A percentile compares a stretch with the other conserved stretches of the same genome.
Evolutionary conservation across 2,329 filamentous ascomycete genomes (phyloP).

Genomic region (Monilinia aucupariae): DNA sequence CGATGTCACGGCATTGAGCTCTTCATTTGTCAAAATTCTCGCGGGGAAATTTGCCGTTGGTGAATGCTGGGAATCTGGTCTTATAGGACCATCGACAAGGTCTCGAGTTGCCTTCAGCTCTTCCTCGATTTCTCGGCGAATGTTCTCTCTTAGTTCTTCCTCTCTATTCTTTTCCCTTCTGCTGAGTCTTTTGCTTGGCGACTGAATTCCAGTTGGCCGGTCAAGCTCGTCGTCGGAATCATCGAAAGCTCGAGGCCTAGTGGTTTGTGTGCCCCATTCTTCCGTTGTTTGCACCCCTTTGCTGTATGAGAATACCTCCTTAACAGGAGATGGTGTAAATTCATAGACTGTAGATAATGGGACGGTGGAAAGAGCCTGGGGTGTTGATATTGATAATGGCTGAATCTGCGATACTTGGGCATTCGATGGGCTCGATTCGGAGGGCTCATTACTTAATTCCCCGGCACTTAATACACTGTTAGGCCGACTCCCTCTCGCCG

Average conservation of each 20-base stretch:
- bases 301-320: conserved; percentile 92
- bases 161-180: conserved; percentile 76
- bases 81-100: conserved; percentile 47
- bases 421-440: conserved; percentile 49
- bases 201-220: conserved; percentile 47
- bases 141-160: conserved; percentile 79
- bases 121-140: conserved; percentile 86
- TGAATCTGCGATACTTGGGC: conserved; percentile 37
- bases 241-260: conserved; percentile 49
- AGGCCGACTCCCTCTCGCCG: conserved; percentile 69
- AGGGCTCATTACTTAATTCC: conserved; percentile 71
- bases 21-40: conserved; percentile 74
- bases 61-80: conserved; percentile 42
- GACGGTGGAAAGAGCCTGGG: conserved; percentile 67
- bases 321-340: conserved; percentile 66
- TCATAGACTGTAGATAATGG: conserved; percentile 75
- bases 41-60: conserved; percentile 62
- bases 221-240: conserved; percentile 62
- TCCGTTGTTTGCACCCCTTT: conserved; percentile 91
- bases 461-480: conserved; percentile 80
- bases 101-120: conserved; percentile 73
- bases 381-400: conserved; percentile 39
- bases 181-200: conserved; percentile 68
- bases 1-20: conserved; percentile 82
- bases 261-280: conserved; percentile 55